phyloP scores from a whole-genome alignment of 495 filamentous ascomycete genomes.

The Penicillium cosmopolitanum region DNA sequence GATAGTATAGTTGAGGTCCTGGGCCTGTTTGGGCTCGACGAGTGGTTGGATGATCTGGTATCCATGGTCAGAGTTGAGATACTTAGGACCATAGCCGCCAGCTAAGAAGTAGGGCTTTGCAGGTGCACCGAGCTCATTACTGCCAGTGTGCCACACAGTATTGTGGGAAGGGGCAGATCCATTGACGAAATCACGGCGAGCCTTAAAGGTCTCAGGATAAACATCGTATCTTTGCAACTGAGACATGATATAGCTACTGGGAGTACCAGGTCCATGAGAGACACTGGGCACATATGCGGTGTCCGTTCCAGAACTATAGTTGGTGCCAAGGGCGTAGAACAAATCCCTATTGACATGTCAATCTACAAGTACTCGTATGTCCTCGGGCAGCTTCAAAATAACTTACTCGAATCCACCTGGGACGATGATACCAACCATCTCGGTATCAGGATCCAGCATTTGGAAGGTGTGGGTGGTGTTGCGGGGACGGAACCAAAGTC shows the following conservation, averaged over 20 bases:
- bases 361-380: too few relatives aligned
- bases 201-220: constrained; percentile 41
- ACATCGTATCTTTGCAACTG: constrained; percentile 41
- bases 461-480: constrained; percentile 52
- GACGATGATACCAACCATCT: constrained; percentile 46
- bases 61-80: constrained; percentile 36
- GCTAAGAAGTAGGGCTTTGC: constrained; percentile 44
- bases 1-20: constrained; percentile 41
- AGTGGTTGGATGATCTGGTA: constrained; percentile 51
- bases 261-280: constrained; percentile 13
- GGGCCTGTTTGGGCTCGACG: constrained; percentile 34
- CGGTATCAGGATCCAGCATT: constrained; percentile 48
- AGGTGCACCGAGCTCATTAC: constrained; percentile 30
- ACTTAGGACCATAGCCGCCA: constrained; percentile 46
- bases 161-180: constrained; percentile 32
- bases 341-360: constrained; percentile 30
- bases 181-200: constrained; percentile 41
- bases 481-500: constrained; percentile 44
- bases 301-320: constrained; percentile 30
- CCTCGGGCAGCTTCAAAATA: too few relatives aligned
- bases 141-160: constrained; percentile 36
- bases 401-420: constrained; percentile 51
- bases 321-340: constrained; percentile 40
- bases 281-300: constrained; percentile 34
- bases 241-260: constrained; percentile 22